Evolutionary conservation across 768 basidiomycete genomes (phyloP).

Genomic region (Nidularia pulvinata): DNA sequence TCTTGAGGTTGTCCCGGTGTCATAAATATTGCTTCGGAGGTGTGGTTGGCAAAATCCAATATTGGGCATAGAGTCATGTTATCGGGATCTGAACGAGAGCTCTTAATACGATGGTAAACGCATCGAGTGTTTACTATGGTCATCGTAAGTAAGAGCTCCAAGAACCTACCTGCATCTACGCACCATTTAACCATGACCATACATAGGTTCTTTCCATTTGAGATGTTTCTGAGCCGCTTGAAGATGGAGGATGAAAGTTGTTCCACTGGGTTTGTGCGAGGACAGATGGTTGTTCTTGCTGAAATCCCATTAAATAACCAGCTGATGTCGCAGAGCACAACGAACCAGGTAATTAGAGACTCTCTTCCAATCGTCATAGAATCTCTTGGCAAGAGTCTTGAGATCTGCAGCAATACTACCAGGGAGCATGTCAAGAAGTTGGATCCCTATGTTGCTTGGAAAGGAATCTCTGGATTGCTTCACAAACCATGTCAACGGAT

Average conservation of each 20-base stretch:
- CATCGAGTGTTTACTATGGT: conserved; percentile 87
- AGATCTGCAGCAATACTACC: conserved; percentile 40
- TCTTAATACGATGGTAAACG: conserved; percentile 66
- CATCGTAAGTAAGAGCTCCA: conserved; percentile 1
- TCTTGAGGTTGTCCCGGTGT: conserved; percentile 32
- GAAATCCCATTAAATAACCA: conserved; percentile 7
- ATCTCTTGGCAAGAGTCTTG: conserved; percentile 41
- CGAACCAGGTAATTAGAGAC: conserved; percentile 55
- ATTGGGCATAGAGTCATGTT: conserved; percentile 90
- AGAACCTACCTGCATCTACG: conserved; percentile 13
- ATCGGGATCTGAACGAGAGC: conserved; percentile 51
- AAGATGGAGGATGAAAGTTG: background rate
- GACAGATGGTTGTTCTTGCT: conserved; percentile 12
- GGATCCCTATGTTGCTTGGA: conserved; percentile 9
- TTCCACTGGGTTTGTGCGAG: background rate
- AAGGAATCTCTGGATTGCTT: conserved; percentile 5
- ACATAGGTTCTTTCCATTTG: conserved; percentile 48
- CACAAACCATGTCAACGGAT: conserved; percentile 81
- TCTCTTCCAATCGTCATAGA: conserved; percentile 57
- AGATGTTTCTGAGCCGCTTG: background rate
- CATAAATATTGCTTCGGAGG: conserved; percentile 36
- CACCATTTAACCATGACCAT: conserved; percentile 95
- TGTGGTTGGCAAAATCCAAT: conserved; percentile 91
- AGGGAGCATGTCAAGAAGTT: conserved; percentile 47
- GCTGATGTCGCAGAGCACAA: conserved; percentile 6